Percentiles rank a stretch among this genome's conserved stretches.
Conservation (phyloP, 371 early-diverging fungal species). For the Mycotypha africana region DNA sequence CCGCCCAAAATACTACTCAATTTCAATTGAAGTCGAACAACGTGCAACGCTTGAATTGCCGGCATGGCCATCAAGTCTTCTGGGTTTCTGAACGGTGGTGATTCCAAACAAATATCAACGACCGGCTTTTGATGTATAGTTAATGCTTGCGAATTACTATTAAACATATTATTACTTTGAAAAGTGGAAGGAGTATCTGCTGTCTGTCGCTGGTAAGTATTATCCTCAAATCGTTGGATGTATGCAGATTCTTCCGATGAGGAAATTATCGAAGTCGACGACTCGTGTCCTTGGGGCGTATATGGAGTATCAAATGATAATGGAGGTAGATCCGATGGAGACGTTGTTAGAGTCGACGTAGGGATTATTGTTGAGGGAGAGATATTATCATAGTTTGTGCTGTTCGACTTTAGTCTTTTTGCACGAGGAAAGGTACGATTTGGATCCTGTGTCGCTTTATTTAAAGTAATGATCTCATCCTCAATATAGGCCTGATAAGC, state of each 20-base stretch:
- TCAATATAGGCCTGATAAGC: background rate
- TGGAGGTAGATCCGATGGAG: background rate
- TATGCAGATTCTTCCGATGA: no score
- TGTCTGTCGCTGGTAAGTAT: background rate
- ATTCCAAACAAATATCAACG: slow-evolving; percentile 14
- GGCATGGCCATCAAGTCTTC: slow-evolving; percentile 32
- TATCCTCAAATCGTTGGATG: no score
- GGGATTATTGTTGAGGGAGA: no score
- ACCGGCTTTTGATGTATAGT: slow-evolving; percentile 15
- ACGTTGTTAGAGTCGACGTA: background rate
- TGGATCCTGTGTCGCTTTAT: slow-evolving; percentile 10
- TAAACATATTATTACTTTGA: background rate
- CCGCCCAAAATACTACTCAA: slow-evolving; percentile 23
- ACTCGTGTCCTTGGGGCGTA: background rate
- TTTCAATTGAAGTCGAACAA: slow-evolving; percentile 33
- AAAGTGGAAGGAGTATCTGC: background rate
- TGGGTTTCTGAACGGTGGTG: slow-evolving; percentile 22
- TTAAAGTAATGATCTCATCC: slow-evolving; percentile 1
- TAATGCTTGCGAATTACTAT: slow-evolving; percentile 2
- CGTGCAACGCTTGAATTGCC: slow-evolving; percentile 34
- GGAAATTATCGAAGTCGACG: no score
- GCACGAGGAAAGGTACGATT: slow-evolving; percentile 6
- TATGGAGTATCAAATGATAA: no score
- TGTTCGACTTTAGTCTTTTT: background rate
- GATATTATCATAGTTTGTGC: no score